Base-by-base conservation (phyloP, 2,329 filamentous ascomycete genomes). In the Penicillium corylophilum region DNA sequence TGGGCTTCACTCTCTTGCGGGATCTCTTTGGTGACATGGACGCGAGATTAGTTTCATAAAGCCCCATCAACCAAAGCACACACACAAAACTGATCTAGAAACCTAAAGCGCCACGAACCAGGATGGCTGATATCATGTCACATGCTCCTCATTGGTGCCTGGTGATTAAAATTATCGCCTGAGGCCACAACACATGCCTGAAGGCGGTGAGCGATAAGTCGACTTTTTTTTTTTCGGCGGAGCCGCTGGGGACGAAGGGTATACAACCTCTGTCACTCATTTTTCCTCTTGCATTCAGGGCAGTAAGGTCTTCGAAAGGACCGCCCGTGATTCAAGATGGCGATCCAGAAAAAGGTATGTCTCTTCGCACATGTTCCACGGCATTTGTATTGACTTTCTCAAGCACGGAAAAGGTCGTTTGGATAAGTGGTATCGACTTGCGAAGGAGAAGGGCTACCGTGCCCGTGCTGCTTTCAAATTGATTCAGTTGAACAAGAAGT, bases 371-470 rank as follows among this genome's bases (percentile, higher is more conserved):
- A 18, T 29, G 41, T 4, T 26, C 38, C 40, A 48, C 36, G 28
- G 22, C 41, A 12, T 44, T 41, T 35, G 33, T 69, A 68, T 65
- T 76, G 50, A 72, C 59, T 41, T 18, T 51, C 48, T 54, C 50
- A 61, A 83, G 82, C 89, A 96, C 78, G 93, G 91, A 77, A 97
- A 97, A 79, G 93, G 93, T 74, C 92, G 93, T 83, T 82, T 96
- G 67, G 94, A 99, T 76, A 96, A 97, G 76, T 97, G 92, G 90
- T 99, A 97, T 77, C 93, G 92, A 71, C 86, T 97, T 66, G 94
- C 94, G 56, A 99, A 99, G 75, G 94, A 99, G 73, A 97, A 96
- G 75, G 94, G 94, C 57, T 99, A 96, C 71, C 83, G 94, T 67
- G 93, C 94, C 56, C 84, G 94, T 82, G 92, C 94, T 64, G 92